Evolutionary conservation across 768 basidiomycete species (phyloP).

Genomic region (Pilatotrama ljubarskyi): DNA sequence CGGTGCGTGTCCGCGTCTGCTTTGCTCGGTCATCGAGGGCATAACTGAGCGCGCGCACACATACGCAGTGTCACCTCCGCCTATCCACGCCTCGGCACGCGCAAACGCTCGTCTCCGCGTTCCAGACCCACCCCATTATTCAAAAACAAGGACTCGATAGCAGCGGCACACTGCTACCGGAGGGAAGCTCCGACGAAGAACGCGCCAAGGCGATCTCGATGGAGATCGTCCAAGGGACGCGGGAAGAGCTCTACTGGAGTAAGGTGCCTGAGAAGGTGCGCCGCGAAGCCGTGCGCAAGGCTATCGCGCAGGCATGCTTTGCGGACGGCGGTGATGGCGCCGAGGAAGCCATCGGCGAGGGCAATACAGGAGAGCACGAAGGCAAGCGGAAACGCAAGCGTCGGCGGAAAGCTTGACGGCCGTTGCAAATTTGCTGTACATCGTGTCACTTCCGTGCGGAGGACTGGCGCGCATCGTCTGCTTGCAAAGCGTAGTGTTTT

Average conservation of each 20-base stretch:
- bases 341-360: no score
- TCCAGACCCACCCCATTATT: conserved; percentile 35
- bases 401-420: conserved; percentile 2
- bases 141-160: conserved; percentile 61
- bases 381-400: conserved; percentile 4
- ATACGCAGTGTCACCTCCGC: conserved; percentile 68
- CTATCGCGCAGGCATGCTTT: conserved; percentile 24
- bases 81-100: conserved; percentile 54
- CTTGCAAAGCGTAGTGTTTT: neutral
- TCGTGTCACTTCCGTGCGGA: neutral
- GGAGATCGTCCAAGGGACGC: conserved; percentile 61
- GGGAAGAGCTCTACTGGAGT: conserved; percentile 77
- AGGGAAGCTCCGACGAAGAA: conserved; percentile 5
- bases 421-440: neutral
- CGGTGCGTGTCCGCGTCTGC: conserved; percentile 43
- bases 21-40: neutral
- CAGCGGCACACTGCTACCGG: conserved; percentile 33
- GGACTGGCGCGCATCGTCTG: neutral
- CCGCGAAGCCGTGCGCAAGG: conserved; percentile 57
- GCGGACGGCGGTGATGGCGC: neutral
- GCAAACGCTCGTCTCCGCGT: conserved; percentile 44
- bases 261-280: conserved; percentile 76
- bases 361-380: neutral
- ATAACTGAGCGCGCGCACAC: neutral
- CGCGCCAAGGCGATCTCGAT: conserved; percentile 37